A percentile compares a stretch with the other conserved stretches of the same genome.
Evolutionary conservation across 352 stramenopile genomes (phyloP).

Genomic region (Globisporangium middletonii): DNA sequence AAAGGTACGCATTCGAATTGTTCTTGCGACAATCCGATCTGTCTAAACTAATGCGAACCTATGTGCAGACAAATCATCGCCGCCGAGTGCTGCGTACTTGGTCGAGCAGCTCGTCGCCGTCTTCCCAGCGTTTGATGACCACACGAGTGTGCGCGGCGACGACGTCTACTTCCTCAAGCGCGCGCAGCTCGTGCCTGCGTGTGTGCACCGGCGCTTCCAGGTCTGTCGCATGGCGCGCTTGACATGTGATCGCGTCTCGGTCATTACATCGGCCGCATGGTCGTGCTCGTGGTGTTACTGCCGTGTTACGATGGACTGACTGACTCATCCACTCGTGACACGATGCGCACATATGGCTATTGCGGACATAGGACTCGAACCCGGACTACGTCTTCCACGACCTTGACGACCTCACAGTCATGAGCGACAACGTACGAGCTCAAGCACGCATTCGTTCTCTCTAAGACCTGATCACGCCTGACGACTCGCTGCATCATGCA

Average conservation of each 20-base stretch:
- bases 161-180: slow-evolving; percentile 68
- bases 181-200: slow-evolving; percentile 47
- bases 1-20: slow-evolving; percentile 1
- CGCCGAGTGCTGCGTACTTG: slow-evolving; percentile 41
- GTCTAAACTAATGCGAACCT: neutral
- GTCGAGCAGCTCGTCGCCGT: slow-evolving; percentile 43
- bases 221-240: slow-evolving; percentile 15
- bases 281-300: neutral
- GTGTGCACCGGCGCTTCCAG: slow-evolving; percentile 62
- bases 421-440: slow-evolving; percentile 58
- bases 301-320: neutral
- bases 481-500: neutral
- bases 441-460: neutral
- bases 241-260: neutral
- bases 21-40: neutral
- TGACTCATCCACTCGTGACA: neutral
- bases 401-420: slow-evolving; percentile 51
- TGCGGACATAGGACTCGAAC: slow-evolving; percentile 29
- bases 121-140: slow-evolving; percentile 74
- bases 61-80: slow-evolving; percentile 10
- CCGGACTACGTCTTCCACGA: slow-evolving; percentile 48
- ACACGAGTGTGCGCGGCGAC: slow-evolving; percentile 35
- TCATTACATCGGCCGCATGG: neutral
- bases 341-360: neutral
- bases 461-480: too few relatives aligned